phyloP scores from a whole-genome alignment of 75 land plant species.

The Cupressus sempervirens region DNA sequence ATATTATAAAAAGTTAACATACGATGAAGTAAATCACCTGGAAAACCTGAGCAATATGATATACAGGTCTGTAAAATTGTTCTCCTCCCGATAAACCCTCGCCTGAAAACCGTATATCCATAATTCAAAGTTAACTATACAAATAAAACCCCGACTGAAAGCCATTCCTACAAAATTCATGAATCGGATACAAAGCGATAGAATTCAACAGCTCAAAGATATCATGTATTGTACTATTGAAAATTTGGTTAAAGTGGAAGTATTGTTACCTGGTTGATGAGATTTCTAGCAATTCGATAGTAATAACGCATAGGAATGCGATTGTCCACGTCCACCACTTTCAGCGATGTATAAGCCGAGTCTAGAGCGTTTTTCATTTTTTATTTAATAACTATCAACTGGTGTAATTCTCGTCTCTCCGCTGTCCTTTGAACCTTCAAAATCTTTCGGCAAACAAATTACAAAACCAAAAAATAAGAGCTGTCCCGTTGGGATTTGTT shows the following conservation, averaged over 20 bases:
- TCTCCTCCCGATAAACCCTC: slow-evolving; percentile 76
- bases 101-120: slow-evolving; percentile 42
- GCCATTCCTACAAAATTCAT: neutral
- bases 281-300: slow-evolving; percentile 73
- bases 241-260: neutral
- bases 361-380: neutral
- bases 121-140: neutral
- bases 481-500: too few relatives aligned
- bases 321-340: slow-evolving; percentile 66
- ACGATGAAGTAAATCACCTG: slow-evolving; percentile 39
- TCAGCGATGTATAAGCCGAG: slow-evolving; percentile 39
- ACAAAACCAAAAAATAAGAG: too few relatives aligned
- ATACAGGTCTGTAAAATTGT: slow-evolving; percentile 73
- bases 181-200: neutral
- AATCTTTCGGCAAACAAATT: neutral
- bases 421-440: neutral
- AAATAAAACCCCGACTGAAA: slow-evolving; percentile 69
- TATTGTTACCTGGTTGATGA: slow-evolving; percentile 61
- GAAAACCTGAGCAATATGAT: slow-evolving; percentile 80
- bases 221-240: neutral
- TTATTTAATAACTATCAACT: neutral
- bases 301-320: slow-evolving; percentile 62
- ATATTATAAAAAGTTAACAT: neutral
- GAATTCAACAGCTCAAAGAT: neutral
- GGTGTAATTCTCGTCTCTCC: neutral